These are phyloP conservation scores for Wickerhamomyces bisporus DNA, from an alignment of 805 yeast genomes.

Conservation along the genomic window DNA sequence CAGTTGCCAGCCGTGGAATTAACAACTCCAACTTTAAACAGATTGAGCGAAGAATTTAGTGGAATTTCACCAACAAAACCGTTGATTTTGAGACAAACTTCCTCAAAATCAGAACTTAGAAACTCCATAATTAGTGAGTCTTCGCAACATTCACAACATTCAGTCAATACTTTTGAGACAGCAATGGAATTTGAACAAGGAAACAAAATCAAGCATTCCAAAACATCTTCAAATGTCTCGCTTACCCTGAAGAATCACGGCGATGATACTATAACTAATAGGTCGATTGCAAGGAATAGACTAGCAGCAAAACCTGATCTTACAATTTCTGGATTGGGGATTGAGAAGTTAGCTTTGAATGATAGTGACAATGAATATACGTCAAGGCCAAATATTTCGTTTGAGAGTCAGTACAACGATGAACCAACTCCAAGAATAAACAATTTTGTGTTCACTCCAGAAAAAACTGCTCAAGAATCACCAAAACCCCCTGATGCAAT, in stretches of 20 bases:
- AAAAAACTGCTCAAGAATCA: background rate
- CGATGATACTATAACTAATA: too few relatives aligned
- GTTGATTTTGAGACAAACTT: constrained; percentile 10
- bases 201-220: background rate
- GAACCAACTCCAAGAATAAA: background rate
- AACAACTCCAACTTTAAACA: constrained; percentile 7
- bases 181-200: constrained; percentile 13
- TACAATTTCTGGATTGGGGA: constrained; percentile 12
- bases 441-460: constrained; percentile 11
- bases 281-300: too few relatives aligned
- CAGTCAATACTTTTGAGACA: constrained; percentile 17
- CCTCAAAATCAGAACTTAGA: background rate
- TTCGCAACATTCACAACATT: constrained; percentile 9
- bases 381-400: constrained; percentile 2
- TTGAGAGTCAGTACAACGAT: background rate
- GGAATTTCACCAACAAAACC: constrained; percentile 24
- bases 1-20: too few relatives aligned
- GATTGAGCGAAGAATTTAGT: constrained; percentile 2
- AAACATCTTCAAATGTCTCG: background rate
- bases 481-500: too few relatives aligned
- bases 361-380: constrained; percentile 1
- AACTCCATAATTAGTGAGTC: background rate
- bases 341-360: constrained; percentile 8
- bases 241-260: constrained; percentile 1
- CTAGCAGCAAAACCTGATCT: too few relatives aligned